A percentile compares a stretch with the other conserved stretches of the same genome.
These are phyloP conservation scores for Stemphylium lycopersici DNA, from an alignment of 2,329 filamentous ascomycete species.

Conservation along the genomic window DNA sequence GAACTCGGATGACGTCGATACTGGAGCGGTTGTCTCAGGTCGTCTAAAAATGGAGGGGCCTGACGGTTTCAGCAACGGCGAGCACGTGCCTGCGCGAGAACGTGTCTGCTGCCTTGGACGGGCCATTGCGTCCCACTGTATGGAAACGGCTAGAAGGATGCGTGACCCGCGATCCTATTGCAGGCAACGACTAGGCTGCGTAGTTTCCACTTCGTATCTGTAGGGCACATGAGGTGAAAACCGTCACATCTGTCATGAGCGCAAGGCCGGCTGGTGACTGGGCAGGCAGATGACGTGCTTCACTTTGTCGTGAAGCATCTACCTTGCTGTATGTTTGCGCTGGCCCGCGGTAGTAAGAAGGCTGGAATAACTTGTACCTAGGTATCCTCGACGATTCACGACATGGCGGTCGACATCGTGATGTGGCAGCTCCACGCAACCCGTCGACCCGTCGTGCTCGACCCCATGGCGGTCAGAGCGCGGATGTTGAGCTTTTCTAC, in stretches of 20 bases:
- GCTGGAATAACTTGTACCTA: not conserved
- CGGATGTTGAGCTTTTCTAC: constrained; percentile 14
- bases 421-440: constrained; percentile 17
- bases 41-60: not conserved
- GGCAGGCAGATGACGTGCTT: constrained; percentile 8
- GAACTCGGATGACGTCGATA: constrained; percentile 8
- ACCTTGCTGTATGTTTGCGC: not conserved
- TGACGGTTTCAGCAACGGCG: not conserved
- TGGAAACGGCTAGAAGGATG: constrained; percentile 1
- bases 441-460: constrained; percentile 8
- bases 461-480: constrained; percentile 18
- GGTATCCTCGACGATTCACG: constrained; percentile 3
- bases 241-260: not conserved
- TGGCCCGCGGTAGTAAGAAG: not conserved
- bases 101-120: constrained; percentile 4
- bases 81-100: constrained; percentile 11
- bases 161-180: not conserved
- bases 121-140: constrained; percentile 8
- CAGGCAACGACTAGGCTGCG: constrained; percentile 4
- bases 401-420: constrained; percentile 17
- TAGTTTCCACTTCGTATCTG: not conserved
- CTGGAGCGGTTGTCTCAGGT: not conserved
- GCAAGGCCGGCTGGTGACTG: constrained; percentile 4
- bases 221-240: constrained; percentile 3
- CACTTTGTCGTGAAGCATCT: not conserved